Base-by-base conservation (phyloP, 768 basidiomycete genomes). In the Piloderma croceum region DNA sequence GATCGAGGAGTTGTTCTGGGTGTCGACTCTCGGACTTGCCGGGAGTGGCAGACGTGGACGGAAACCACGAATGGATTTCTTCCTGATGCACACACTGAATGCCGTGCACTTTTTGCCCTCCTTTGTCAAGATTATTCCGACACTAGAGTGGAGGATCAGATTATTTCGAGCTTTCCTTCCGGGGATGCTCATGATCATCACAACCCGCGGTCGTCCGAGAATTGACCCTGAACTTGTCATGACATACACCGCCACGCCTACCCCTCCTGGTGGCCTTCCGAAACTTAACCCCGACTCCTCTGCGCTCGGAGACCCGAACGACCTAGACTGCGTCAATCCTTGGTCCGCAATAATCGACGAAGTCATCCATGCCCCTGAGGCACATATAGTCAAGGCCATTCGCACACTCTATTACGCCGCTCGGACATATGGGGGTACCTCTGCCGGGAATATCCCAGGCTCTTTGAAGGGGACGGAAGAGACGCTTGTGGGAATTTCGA, bases 51-150 rank as follows among this genome's bases (percentile, higher is more conserved):
- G 65, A 46, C 58, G 54, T 19, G 73, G 69, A 3, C 60, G 68
- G 29, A 67, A 70, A 47, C 71, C 73, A 6, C 62, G 77, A 4
- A 52, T 79, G 21, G 77, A 68, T 43, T 68, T 80, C 60, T 76
- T 77, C 69, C 57, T 80, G 38, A 74, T 76, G 75, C 79, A 80
- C 48, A 48, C 77, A 34, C 60, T 80, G 33, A 79, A 70, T 7
- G 69, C 69, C 24, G 64, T 73, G 6, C 48, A 77, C 4, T 76
- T 78, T 57, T 47, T 80, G 6, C 64, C 67, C 19, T 67, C 71
- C 0, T 50, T 73, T 25, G 46, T 74, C 24, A 49, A 51, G 7
- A 56, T 56, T 7, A 43, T 63, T 6, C 47, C 54, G 22, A 63
- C 57, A 27, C 47, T 54, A 7, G 54, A 51, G 18, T 59, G 68